Conservation (phyloP, 139 green algal genomes). For the Astrephomene gubernaculifera region DNA sequence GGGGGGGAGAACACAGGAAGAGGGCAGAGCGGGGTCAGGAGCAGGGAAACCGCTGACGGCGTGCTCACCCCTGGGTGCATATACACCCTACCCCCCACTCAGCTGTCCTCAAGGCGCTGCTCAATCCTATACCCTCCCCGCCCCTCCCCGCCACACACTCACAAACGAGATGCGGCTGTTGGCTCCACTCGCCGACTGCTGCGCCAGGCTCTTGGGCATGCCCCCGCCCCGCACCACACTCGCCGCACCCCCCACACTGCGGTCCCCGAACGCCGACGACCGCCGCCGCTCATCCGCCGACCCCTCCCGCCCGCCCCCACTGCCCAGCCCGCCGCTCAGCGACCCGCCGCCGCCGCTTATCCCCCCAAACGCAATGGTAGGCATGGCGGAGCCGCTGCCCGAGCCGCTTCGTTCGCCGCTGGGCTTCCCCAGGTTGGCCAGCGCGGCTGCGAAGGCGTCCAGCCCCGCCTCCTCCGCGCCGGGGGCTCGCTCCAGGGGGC, state of each 20-base stretch:
- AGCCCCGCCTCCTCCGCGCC: neutral
- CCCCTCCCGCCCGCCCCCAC: no score
- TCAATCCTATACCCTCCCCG: no score
- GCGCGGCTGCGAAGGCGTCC: slow-evolving; percentile 1
- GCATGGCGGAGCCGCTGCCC: neutral
- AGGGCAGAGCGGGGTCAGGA: neutral
- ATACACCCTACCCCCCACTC: no score
- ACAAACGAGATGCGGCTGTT: no score
- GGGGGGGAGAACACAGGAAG: neutral
- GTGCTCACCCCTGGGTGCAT: no score
- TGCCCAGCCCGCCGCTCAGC: neutral
- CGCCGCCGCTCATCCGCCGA: slow-evolving; percentile 21
- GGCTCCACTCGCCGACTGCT: no score
- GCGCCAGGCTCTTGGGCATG: no score
- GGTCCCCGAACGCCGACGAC: neutral
- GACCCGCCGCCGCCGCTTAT: neutral
- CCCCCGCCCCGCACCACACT: no score
- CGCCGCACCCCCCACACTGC: neutral
- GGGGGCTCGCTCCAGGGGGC: slow-evolving; percentile 44
- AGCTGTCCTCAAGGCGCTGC: no score
- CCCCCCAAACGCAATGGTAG: neutral
- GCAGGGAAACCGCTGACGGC: no score
- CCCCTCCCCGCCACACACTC: no score
- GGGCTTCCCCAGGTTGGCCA: slow-evolving; percentile 4
- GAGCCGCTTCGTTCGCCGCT: neutral